Evolutionary conservation across 768 basidiomycete genomes (phyloP), one percentile per base, ranked within the genome.

Genomic region (Tricholoma terreum): DNA sequence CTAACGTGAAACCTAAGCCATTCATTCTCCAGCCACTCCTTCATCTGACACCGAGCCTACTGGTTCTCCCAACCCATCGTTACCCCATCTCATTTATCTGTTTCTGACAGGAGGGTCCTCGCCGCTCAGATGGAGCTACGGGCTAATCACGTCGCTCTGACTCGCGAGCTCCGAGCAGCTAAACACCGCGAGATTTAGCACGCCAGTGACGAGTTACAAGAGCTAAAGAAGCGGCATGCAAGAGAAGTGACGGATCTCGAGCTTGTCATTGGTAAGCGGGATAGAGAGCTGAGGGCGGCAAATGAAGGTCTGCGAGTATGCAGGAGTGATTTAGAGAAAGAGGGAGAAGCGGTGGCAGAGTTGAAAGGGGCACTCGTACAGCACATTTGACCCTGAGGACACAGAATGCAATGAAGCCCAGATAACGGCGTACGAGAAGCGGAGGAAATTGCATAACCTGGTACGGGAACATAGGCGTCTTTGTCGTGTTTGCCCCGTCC

Each of bases 391-490:
- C 82, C 0, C 71, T 92, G 36, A 83, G 81, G 2, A 77, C 83
- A 0, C 83, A 87, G 65, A 80, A 85, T 56, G 71, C 76, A 8
- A 73, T 81, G 1, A 70, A 64, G 77, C 80, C 1, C 86, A 89
- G 66, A 72, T 85, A 34, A 85, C 90, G 54, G 72, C 75, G 0
- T 77, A 84, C 11, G 69, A 78, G 0, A 75, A 79, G 12, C 77
- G 94, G 33, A 71, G 94, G 61, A 90, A 86, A 70, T 72, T 97
- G 63, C 94, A 96, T 68, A 96, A 96, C 63, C 89, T 89, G 81
- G 87, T 97, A 0, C 90, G 94, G 92, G 58, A 92, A 92, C 58
- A 92, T 92, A 59, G 84, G 94, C 12, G 94, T 97, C 3, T 95
- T 70, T 92, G 91, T 70, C 85, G 94, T n/a, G 94, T 97, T 36